Evolutionary conservation across 805 yeast genomes (phyloP), one percentile per base, ranked within the genome.

Genomic region (Pichia eremophila): DNA sequence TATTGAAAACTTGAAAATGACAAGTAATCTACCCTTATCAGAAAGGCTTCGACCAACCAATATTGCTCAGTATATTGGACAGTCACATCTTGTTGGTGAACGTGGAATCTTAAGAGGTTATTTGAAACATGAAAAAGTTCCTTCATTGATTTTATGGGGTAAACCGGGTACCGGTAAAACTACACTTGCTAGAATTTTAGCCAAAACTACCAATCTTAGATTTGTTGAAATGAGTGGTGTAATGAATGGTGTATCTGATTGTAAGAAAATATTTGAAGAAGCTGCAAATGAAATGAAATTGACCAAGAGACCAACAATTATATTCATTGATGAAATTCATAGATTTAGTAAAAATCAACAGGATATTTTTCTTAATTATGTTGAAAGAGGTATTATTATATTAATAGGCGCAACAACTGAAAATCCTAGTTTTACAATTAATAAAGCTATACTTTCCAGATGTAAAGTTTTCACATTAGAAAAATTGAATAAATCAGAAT

Each of bases 391-490:
- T 3, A 79, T 79, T 46, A 78, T 90, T 40, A 78, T 81, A 1
- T 71, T 93, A 40, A 79, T 91, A 45, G 99, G 99, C 6, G 97
- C 98, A n/a, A 93, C 99, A 0, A 90, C 98, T 0, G 99, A 93
- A 61, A 93, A 93, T 60, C 96, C 97, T 5, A 79, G 85, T 43
- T 83, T 84, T 57, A 83, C 87, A 56, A 66, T 93, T 39, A 81
- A 89, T 51, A 78, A 83, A 46, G 97, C 98, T 0, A 68, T 93
- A 34, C 62, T 88, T 28, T 86, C 96, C 7, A 68, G 99, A 48
- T 86, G 96, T 58, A 82, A 89, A 49, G 79, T 88, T 0, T 85
- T 89, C 60, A 81, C 81, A 7, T 68, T 93, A 51, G 70, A 76
- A 41, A 74, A 75, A 48, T 69, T 89, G 31, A 59, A 63, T 0